phyloP scores from a whole-genome alignment of 2,329 filamentous ascomycete genomes.

The Phaeoacremonium minimum region DNA sequence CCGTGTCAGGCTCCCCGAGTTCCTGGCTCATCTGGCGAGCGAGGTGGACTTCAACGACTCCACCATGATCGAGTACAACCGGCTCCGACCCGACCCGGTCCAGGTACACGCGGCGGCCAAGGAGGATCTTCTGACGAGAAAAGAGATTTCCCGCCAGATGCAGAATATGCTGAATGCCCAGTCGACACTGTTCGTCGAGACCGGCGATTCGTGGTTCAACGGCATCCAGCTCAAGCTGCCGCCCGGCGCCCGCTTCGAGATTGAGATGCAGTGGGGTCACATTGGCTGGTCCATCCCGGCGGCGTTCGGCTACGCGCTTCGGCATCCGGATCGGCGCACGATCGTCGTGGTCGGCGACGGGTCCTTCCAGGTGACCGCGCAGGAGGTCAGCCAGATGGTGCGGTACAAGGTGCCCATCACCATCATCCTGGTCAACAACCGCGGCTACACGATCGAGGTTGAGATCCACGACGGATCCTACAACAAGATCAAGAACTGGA shows the following conservation, averaged over 20 bases:
- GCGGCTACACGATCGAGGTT: conserved; percentile 32
- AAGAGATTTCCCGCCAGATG: conserved; percentile 17
- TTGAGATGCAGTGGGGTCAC: conserved; percentile 23
- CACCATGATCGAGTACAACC: conserved; percentile 19
- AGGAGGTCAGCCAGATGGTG: conserved; percentile 30
- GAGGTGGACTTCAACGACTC: conserved; percentile 14
- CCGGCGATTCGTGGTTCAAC: conserved; percentile 22
- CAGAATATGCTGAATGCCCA: conserved; percentile 14
- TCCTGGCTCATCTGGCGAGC: conserved; percentile 15
- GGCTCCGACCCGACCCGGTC: conserved; percentile 15
- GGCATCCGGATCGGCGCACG: conserved; percentile 16
- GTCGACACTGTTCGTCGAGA: conserved; percentile 18
- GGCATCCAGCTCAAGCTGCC: conserved; percentile 17
- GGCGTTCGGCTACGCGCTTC: conserved; percentile 18
- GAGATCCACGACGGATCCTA: conserved; percentile 28
- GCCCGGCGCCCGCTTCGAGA: conserved; percentile 19
- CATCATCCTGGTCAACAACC: conserved; percentile 29
- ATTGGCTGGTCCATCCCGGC: conserved; percentile 21
- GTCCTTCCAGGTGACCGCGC: conserved; percentile 29
- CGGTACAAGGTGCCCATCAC: conserved; percentile 22
- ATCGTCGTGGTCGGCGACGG: conserved; percentile 28
- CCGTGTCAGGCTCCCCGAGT: conserved; percentile 18
- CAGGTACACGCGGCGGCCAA: conserved; percentile 10
- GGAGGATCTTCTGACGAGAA: conserved; percentile 15
- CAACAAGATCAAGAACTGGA: conserved; percentile 25